phyloP scores from a whole-genome alignment of 75 land plant genomes.

The Gnetum montanum region DNA sequence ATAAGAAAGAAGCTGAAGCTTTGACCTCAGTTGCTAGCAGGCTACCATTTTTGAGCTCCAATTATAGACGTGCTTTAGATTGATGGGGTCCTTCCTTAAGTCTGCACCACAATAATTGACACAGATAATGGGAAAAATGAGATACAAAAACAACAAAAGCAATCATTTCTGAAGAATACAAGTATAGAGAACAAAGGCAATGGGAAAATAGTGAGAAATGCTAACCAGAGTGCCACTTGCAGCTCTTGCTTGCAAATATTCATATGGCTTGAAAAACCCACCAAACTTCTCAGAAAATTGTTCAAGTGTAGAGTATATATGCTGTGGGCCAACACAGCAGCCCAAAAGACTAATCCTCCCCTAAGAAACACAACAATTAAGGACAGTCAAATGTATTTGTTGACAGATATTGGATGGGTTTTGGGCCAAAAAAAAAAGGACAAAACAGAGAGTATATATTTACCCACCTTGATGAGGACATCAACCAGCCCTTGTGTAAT shows the following conservation, averaged over 20 bases:
- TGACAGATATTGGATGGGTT: not conserved
- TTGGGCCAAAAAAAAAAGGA: not conserved
- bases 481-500: too few species aligned
- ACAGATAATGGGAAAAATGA: too few species aligned
- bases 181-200: not conserved
- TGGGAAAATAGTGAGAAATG: not conserved
- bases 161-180: not conserved
- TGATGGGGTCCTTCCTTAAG: too few species aligned
- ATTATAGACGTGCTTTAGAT: too few species aligned
- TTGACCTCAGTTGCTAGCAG: too few species aligned
- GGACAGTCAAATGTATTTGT: not conserved
- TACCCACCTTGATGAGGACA: too few species aligned
- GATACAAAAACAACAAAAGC: too few species aligned
- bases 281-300: conserved; percentile 70
- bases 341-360: conserved; percentile 96
- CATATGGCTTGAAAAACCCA: conserved; percentile 79
- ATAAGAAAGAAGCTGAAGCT: too few species aligned
- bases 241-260: conserved; percentile 78
- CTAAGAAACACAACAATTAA: conserved; percentile 19
- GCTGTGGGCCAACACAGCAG: conserved; percentile 73
- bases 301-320: conserved; percentile 59
- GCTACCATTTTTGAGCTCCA: too few species aligned
- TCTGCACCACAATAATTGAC: too few species aligned
- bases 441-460: too few species aligned
- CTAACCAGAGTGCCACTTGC: conserved; percentile 66